These are phyloP conservation scores for Fusarium protoensiforme DNA, from an alignment of 2,329 filamentous ascomycete species.

Conservation along the genomic window DNA sequence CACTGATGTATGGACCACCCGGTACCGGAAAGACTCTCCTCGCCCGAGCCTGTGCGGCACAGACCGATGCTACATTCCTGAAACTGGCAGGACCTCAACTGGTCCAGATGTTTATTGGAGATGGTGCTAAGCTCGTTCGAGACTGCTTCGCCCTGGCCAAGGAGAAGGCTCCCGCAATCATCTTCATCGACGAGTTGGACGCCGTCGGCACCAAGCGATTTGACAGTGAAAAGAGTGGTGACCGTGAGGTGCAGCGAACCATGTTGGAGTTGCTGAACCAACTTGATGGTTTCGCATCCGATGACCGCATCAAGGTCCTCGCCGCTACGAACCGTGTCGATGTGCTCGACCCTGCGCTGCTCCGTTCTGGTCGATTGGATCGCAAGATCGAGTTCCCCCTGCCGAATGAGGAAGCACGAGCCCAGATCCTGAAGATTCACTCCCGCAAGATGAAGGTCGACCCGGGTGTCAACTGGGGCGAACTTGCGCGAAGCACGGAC, in stretches of 20 bases:
- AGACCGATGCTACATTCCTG: constrained; percentile 98
- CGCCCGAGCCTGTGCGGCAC: constrained; percentile 94
- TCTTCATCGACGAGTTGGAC: constrained; percentile 99
- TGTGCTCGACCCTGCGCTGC: constrained; percentile 89
- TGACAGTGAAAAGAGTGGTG: constrained; percentile 97
- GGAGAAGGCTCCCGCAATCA: constrained; percentile 98
- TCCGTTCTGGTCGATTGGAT: constrained; percentile 92
- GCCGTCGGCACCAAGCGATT: constrained; percentile 99
- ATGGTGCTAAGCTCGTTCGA: constrained; percentile 95
- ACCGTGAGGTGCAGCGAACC: constrained; percentile 96
- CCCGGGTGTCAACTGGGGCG: constrained; percentile 92
- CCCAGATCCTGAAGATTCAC: constrained; percentile 97
- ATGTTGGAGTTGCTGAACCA: constrained; percentile 99
- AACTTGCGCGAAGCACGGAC: constrained; percentile 95
- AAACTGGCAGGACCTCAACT: constrained; percentile 98
- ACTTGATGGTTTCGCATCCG: constrained; percentile 96
- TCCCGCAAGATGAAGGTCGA: constrained; percentile 98
- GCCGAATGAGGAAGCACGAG: constrained; percentile 96
- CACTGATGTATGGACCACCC: constrained; percentile 96
- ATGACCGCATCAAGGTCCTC: constrained; percentile 96
- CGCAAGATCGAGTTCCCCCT: constrained; percentile 98
- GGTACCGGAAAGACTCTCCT: constrained; percentile 93
- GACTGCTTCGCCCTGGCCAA: constrained; percentile 98
- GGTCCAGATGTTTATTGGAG: constrained; percentile 99
- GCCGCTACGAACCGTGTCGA: constrained; percentile 96